Evolutionary conservation across 352 stramenopile species (phyloP).

Genomic region (Phytopythium sindhum): DNA sequence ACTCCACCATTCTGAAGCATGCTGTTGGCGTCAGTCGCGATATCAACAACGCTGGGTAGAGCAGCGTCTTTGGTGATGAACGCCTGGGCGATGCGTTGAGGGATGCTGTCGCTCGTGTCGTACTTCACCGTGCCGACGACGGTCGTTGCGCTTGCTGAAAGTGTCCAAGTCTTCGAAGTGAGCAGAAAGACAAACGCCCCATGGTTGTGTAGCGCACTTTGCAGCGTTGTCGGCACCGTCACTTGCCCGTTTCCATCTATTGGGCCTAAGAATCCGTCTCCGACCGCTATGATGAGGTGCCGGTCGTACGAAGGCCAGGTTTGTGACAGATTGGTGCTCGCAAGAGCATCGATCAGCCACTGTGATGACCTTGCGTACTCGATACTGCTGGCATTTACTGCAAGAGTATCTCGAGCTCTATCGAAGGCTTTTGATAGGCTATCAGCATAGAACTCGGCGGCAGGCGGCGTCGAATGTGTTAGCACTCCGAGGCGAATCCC

Average conservation of each 20-base stretch:
- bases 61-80: slow-evolving; percentile 23
- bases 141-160: slow-evolving; percentile 8
- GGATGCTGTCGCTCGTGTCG: slow-evolving; percentile 12
- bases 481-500: slow-evolving; percentile 32
- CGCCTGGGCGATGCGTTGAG: slow-evolving; percentile 22
- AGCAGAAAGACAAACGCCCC: slow-evolving; percentile 31
- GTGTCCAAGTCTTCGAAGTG: slow-evolving; percentile 10
- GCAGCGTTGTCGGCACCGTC: slow-evolving; percentile 8
- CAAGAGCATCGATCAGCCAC: neutral
- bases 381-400: slow-evolving; percentile 4
- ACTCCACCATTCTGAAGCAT: slow-evolving; percentile 19
- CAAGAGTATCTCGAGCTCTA: slow-evolving; percentile 16
- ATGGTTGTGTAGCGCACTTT: slow-evolving; percentile 15
- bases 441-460: neutral
- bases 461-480: slow-evolving; percentile 5
- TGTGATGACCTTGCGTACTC: slow-evolving; percentile 8
- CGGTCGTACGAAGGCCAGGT: slow-evolving; percentile 27
- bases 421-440: neutral
- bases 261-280: slow-evolving; percentile 9
- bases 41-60: slow-evolving; percentile 17
- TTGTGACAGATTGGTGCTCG: neutral
- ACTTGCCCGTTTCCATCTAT: neutral
- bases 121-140: slow-evolving; percentile 21
- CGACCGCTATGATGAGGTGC: slow-evolving; percentile 14
- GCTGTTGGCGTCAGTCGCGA: slow-evolving; percentile 18